These are phyloP conservation scores for Halteria grandinella DNA, from an alignment of 73 alveolate species.

Conservation along the genomic window DNA sequence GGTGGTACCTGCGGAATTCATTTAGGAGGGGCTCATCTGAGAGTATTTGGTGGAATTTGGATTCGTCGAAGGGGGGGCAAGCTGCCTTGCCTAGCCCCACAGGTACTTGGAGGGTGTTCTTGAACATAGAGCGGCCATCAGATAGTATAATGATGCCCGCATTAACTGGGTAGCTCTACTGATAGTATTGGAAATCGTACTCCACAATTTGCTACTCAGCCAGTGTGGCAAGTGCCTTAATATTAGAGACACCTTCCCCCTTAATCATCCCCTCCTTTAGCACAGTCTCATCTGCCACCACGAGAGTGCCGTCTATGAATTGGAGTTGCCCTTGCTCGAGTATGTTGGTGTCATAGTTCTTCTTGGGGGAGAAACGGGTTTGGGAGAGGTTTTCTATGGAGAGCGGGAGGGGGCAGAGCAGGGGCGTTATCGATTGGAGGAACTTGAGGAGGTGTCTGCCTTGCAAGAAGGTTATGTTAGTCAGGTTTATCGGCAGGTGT, in stretches of 20 bases:
- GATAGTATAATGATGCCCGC: constrained; percentile 41
- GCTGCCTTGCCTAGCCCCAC: no score
- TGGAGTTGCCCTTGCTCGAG: constrained; percentile 53
- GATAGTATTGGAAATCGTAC: constrained; percentile 51
- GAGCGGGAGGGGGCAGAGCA: constrained; percentile 24
- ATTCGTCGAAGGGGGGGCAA: constrained; percentile 6
- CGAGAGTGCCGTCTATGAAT: constrained; percentile 48
- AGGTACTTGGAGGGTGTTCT: constrained; percentile 22
- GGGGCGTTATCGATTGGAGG: constrained; percentile 23
- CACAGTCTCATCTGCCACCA: constrained; percentile 42
- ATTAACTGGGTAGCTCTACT: constrained; percentile 37
- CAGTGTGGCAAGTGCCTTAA: constrained; percentile 49
- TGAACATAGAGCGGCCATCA: constrained; percentile 62
- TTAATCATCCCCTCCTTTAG: constrained; percentile 53
- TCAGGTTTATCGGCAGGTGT: constrained; percentile 26
- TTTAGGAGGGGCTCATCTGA: constrained; percentile 14
- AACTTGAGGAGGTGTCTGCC: constrained; percentile 11
- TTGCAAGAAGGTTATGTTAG: not conserved
- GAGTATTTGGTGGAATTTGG: constrained; percentile 10
- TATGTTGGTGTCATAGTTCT: constrained; percentile 56
- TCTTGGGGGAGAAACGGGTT: constrained; percentile 28
- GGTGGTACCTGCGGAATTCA: constrained; percentile 21
- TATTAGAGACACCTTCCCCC: constrained; percentile 40
- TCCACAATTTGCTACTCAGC: constrained; percentile 35
- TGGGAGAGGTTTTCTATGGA: constrained; percentile 1